A percentile compares a stretch with the other conserved stretches of the same genome.
Evolutionary conservation across 2,329 filamentous ascomycete species (phyloP).

Genomic region (Paracorniculantispora psalliotae): DNA sequence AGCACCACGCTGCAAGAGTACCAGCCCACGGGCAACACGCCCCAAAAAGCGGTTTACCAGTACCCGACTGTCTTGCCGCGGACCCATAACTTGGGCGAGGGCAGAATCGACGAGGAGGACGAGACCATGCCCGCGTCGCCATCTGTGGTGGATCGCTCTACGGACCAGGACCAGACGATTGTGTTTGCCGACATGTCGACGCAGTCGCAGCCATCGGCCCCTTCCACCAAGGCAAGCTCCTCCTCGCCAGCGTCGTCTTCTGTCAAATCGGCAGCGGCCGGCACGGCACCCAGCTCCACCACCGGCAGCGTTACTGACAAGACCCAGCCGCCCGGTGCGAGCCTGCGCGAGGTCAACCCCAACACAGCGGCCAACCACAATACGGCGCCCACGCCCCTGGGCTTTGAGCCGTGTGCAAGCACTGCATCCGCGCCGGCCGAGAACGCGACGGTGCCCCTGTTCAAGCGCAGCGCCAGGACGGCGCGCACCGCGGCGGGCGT

Average conservation of each 20-base stretch:
- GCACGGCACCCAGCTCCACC: conserved; percentile 12
- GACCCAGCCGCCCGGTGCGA: conserved; percentile 33
- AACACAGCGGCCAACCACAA: conserved; percentile 41
- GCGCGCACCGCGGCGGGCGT: conserved; percentile 25
- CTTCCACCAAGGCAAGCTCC: conserved; percentile 10
- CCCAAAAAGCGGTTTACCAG: conserved; percentile 73
- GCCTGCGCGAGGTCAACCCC: conserved; percentile 53
- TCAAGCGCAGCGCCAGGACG: conserved; percentile 41
- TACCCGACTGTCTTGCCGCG: conserved; percentile 75
- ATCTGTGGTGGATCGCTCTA: conserved; percentile 20
- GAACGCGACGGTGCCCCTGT: conserved; percentile 38
- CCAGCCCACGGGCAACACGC: conserved; percentile 77
- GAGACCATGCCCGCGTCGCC: conserved; percentile 16
- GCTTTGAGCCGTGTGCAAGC: conserved; percentile 40
- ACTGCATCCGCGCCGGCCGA: conserved; percentile 36
- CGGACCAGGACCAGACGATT: conserved; percentile 33
- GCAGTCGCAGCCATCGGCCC: not conserved
- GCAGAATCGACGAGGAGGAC: conserved; percentile 29
- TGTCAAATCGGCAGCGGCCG: conserved; percentile 5
- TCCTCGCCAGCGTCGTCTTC: conserved; percentile 19
- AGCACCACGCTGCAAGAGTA: conserved; percentile 70
- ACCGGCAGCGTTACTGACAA: conserved; percentile 23
- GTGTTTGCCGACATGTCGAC: conserved; percentile 37
- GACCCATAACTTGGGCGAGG: conserved; percentile 53
- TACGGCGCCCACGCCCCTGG: conserved; percentile 28